Evolutionary conservation across 1,139 yeast species (phyloP), one percentile per base, ranked within the genome.

Genomic region (Candida frijolesensis): DNA sequence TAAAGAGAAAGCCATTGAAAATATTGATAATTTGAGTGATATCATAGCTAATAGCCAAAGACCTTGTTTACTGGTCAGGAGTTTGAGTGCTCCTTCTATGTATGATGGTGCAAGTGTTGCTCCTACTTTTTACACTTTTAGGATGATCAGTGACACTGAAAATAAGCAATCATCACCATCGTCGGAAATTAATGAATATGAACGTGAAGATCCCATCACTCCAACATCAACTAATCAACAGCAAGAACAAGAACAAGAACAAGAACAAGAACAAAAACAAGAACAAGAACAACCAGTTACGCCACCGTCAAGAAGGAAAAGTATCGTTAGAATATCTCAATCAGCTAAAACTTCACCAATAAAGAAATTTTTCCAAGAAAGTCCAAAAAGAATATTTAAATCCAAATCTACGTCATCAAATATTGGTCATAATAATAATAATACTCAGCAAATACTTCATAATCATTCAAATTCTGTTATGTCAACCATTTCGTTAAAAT

Each of bases 81-180:
- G 77, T 1, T 57, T 60, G 35, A 71, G 78, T 60, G 79, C 78
- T 1, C 79, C 79, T 5, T 74, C 79, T 3, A 61, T 74, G 37
- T 74, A 74, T 52, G 72, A 79, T 2, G 3, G 15, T n/a, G 18
- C 22, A 10, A 45, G 27, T 32, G 32, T n/a, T 16, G 46, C 51
- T 29, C 50, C 53, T 6, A 47, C 50, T 25, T 37, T 49, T 25
- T 47, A 43, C 15, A 49, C 51, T n/a, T 49, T 45, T 40, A 39
- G 49, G 15, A 40, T 42, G 22, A 44, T 46, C 29, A 49, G 48
- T 38, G 44, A 45, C 32, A 25, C 12, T 25, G 33, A 43, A 12
- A 38, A 45, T 7, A 29, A 27, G 11, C 16, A 6, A 7, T n/a
- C 44, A 29, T 29, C 32, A 16, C 14, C 39, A 39, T 29, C 42